Evolutionary conservation across 2,329 filamentous ascomycete species (phyloP), one percentile per base, ranked within the genome.

Genomic region (Pyrenophora seminiperda): DNA sequence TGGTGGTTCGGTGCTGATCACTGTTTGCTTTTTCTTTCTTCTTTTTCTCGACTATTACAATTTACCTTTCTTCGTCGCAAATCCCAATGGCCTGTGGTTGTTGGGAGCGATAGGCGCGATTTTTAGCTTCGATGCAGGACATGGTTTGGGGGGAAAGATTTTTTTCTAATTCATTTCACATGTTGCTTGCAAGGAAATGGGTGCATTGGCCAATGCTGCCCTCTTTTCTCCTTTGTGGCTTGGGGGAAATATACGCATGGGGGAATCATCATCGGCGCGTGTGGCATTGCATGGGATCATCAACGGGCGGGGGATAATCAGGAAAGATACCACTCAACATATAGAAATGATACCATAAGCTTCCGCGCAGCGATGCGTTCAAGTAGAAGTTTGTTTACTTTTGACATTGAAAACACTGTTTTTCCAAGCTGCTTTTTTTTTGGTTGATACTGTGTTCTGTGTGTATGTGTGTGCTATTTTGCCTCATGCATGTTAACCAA

Each of bases 341-440:
- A 53, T 61, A 61, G 59, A 63, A 59, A 59, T 56, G 60, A 59
- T 61, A 61, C 60, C 52, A 56, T 31, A 54, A 39, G 19, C 44
- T 47, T 41, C 53, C 45, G 53, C 52, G 46, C 32, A 42, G 36
- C 44, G 34, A 49, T 57, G 43, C 43, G 43, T 27, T 27, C 24
- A 30, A 39, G 37, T 22, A 20, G 34, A 29, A 46, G 37, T 17
- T 39, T n/a, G n/a, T 18, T 31, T 30, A 30, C n/a, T 39, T 39
- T 17, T 34, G 39, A 36, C 33, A 20, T n/a, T 5, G 5, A 17
- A 39, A 24, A 24, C 7, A 20, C 17, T 20, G 15, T 15, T 39
- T 36, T 20, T 39, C 42, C n/a, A 9, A 24, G n/a, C n/a, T 47
- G 27, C 45, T 19, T 47, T 19, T 29, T 19, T 41, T 38, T 11